Evolutionary conservation across 2,329 filamentous ascomycete species (phyloP).

Genomic region (Cercospora zeina): DNA sequence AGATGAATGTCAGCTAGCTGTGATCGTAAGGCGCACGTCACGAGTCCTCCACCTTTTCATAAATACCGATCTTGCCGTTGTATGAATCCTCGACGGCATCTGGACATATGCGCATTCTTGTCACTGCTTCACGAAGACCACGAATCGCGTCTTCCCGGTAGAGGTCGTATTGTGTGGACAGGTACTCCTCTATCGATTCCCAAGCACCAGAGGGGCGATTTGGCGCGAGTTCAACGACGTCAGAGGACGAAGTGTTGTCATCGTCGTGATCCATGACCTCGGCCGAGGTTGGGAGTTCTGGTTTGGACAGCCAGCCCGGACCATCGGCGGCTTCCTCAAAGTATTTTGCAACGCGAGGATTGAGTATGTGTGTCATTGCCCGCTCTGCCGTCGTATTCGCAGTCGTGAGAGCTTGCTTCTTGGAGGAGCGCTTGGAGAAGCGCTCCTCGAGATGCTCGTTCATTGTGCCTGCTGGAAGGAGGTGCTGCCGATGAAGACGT

Average conservation of each 20-base stretch:
- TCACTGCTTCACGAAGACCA: slow-evolving; percentile 67
- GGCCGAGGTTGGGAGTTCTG: slow-evolving; percentile 57
- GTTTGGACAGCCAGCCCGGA: slow-evolving; percentile 40
- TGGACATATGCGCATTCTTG: slow-evolving; percentile 55
- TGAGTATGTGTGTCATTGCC: slow-evolving; percentile 33
- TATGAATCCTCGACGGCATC: slow-evolving; percentile 56
- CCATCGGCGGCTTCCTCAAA: slow-evolving; percentile 24
- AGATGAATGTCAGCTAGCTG: slow-evolving; percentile 24
- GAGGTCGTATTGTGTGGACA: slow-evolving; percentile 72
- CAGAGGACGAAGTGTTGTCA: slow-evolving; percentile 21
- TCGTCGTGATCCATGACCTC: slow-evolving; percentile 52
- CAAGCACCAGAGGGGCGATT: slow-evolving; percentile 62
- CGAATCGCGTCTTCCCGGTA: slow-evolving; percentile 73
- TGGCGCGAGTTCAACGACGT: slow-evolving; percentile 24
- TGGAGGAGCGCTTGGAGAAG: slow-evolving; percentile 30
- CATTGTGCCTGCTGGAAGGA: slow-evolving; percentile 22
- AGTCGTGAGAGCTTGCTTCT: slow-evolving; percentile 4
- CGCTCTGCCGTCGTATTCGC: slow-evolving; percentile 23
- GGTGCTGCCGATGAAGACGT: background rate
- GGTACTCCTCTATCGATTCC: slow-evolving; percentile 63
- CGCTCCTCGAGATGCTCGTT: slow-evolving; percentile 38
- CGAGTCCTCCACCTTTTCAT: slow-evolving; percentile 61
- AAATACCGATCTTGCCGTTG: slow-evolving; percentile 56
- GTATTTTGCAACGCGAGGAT: slow-evolving; percentile 34
- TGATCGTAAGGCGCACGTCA: background rate